phyloP scores from a whole-genome alignment of 495 filamentous ascomycete genomes.

The Durotheca rogersii region DNA sequence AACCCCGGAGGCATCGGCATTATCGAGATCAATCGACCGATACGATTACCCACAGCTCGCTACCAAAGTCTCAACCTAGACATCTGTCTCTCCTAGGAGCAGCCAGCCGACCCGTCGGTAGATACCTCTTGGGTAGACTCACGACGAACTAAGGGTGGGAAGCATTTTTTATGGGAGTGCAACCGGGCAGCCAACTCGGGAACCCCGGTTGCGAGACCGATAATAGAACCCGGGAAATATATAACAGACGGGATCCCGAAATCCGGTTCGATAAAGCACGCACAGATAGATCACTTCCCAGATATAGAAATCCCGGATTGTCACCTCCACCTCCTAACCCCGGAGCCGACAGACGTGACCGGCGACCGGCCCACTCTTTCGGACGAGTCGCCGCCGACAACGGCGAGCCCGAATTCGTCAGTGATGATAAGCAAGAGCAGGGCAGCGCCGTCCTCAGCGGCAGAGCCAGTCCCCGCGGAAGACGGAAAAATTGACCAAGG shows the following conservation, averaged over 20 bases:
- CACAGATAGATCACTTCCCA: constrained; percentile 25
- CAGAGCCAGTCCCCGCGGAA: constrained; percentile 13
- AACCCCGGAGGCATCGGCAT: not conserved
- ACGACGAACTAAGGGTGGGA: constrained; percentile 16
- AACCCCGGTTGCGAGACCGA: constrained; percentile 6
- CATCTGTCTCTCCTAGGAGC: constrained; percentile 3
- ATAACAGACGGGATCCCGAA: constrained; percentile 10
- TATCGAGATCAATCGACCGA: constrained; percentile 21
- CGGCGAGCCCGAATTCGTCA: constrained; percentile 8
- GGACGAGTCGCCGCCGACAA: constrained; percentile 13
- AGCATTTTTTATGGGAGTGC: constrained; percentile 38
- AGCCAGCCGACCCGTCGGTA: constrained; percentile 10
- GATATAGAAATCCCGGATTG: constrained; percentile 32
- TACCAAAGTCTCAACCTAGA: constrained; percentile 6
- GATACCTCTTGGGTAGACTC: constrained; percentile 4
- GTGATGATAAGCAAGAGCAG: constrained; percentile 7
- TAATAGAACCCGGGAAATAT: constrained; percentile 11
- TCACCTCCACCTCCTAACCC: constrained; percentile 27
- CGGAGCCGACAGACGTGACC: constrained; percentile 11
- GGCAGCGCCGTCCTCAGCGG: constrained; percentile 13
- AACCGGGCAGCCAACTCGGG: constrained; percentile 29
- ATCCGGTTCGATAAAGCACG: constrained; percentile 11
- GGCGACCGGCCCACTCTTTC: constrained; percentile 18
- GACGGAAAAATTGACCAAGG: constrained; percentile 4
- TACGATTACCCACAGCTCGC: constrained; percentile 27